Evolutionary conservation across 2,329 filamentous ascomycete species (phyloP), one percentile per base, ranked within the genome.

Genomic region (Aureobasidium uvarum): DNA sequence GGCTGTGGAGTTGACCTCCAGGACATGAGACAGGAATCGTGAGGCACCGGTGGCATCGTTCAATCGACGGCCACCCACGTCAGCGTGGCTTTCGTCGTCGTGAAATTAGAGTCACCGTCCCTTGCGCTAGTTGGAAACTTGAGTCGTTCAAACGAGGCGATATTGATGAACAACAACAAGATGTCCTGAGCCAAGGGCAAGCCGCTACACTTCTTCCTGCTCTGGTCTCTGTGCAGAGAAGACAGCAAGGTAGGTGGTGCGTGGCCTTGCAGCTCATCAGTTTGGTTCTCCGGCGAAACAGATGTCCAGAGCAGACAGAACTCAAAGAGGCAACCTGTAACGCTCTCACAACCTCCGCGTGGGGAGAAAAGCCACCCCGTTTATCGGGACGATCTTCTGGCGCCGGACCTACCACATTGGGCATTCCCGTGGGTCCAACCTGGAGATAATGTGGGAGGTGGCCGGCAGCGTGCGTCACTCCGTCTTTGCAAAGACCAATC

Each of bases 1-100:
- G 28, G 13, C 23, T 48, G 58, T 51, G 58, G 58, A 62, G 45
- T 51, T 51, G 45, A 16, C 25, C 16, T 6, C 23, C 23, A 59
- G 36, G 18, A 51, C 16, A 51, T 51, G 58, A 62, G 58, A 50
- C 58, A 62, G 20, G 3, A 41, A 39, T 62, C 45, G 45, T 14
- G 45, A 62, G 31, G 43, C 55, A 46, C 20, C 8, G 28, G 38
- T 38, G 31, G 43, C 55, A 46, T 31, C 8, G 28, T 48, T 38
- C 28, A 31, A 60, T 48, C 56, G 20, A 18, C 10, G 58, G 58
- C 58, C 58, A 62, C 58, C 45, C 43, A 62, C 45, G 58, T 62
- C 58, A 62, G 33, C n/a, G 55, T 25, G 16, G 18, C 6, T 16
- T 23, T 45, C 28, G 55, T 25, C 10, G 10, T 13, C 13, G 38